phyloP scores from a whole-genome alignment of 225 moss, liverwort and hornwort genomes.

The Polytrichum commune region DNA sequence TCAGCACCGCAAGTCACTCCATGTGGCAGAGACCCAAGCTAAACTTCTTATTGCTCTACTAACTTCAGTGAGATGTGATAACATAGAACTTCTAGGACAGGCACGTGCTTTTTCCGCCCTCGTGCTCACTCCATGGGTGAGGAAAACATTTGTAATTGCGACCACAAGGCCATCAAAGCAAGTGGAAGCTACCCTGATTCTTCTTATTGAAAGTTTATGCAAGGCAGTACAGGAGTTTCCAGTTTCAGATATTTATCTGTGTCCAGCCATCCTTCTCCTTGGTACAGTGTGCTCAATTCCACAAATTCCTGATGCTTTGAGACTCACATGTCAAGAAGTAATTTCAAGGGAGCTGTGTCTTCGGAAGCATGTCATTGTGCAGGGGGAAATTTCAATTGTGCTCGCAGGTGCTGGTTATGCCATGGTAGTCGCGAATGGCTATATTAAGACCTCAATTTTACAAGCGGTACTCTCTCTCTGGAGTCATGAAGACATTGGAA shows the following conservation, averaged over 20 bases:
- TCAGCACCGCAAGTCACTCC: slow-evolving; percentile 62
- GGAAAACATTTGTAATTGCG: slow-evolving; percentile 51
- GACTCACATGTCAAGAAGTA: slow-evolving; percentile 44
- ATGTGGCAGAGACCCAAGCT: slow-evolving; percentile 83
- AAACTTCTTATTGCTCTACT: slow-evolving; percentile 71
- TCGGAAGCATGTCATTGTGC: slow-evolving; percentile 52
- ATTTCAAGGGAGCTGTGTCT: slow-evolving; percentile 46
- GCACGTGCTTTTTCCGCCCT: slow-evolving; percentile 56
- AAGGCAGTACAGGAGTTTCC: slow-evolving; percentile 53
- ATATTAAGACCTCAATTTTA: slow-evolving; percentile 32
- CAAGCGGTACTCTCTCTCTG: slow-evolving; percentile 61
- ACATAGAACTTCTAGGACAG: slow-evolving; percentile 48
- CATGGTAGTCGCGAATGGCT: slow-evolving; percentile 36
- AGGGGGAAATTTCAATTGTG: slow-evolving; percentile 47
- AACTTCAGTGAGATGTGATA: slow-evolving; percentile 42
- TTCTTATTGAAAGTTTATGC: slow-evolving; percentile 38
- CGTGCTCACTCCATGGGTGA: slow-evolving; percentile 66
- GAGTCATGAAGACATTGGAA: slow-evolving; percentile 27
- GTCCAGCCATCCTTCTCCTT: slow-evolving; percentile 65
- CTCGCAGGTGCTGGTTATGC: slow-evolving; percentile 85
- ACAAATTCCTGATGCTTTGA: slow-evolving; percentile 33
- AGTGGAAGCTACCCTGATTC: slow-evolving; percentile 42
- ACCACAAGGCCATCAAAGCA: slow-evolving; percentile 37
- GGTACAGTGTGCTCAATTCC: slow-evolving; percentile 52
- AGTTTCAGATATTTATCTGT: slow-evolving; percentile 58